Evolutionary conservation across 139 green algal genomes (phyloP).

Genomic region (Chlorella sorokiniana): DNA sequence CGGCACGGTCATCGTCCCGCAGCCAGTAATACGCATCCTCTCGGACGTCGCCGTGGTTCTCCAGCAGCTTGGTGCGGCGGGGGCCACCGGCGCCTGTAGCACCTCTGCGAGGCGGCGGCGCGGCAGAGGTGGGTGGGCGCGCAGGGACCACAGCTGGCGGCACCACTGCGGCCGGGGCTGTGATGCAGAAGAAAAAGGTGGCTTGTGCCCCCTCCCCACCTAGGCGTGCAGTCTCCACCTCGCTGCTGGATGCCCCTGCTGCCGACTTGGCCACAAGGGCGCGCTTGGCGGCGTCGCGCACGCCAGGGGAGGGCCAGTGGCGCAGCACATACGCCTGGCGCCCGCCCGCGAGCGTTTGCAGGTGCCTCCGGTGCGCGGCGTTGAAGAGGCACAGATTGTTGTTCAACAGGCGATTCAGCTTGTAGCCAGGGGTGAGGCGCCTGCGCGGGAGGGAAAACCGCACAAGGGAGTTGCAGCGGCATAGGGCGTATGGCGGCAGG

Average conservation of each 20-base stretch:
- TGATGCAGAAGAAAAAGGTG: background rate
- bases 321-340: conserved; percentile 19
- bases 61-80: conserved; percentile 9
- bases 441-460: background rate
- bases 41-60: conserved; percentile 49
- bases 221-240: conserved; percentile 31
- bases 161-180: background rate
- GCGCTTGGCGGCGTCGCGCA: conserved; percentile 37
- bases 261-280: conserved; percentile 32
- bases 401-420: conserved; percentile 37
- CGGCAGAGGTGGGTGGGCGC: background rate
- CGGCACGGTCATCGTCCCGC: conserved; percentile 76
- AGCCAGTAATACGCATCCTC: conserved; percentile 85
- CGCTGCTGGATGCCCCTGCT: conserved; percentile 8
- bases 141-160: background rate
- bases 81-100: conserved; percentile 32
- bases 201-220: background rate
- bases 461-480: background rate
- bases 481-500: no score
- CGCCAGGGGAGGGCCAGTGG: conserved; percentile 36
- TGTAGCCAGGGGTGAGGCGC: background rate
- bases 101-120: background rate
- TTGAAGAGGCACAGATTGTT: conserved; percentile 40
- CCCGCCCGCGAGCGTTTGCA: conserved; percentile 6
- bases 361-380: background rate